Conservation (phyloP, 495 filamentous ascomycete genomes). For the Neurospora discreta region DNA sequence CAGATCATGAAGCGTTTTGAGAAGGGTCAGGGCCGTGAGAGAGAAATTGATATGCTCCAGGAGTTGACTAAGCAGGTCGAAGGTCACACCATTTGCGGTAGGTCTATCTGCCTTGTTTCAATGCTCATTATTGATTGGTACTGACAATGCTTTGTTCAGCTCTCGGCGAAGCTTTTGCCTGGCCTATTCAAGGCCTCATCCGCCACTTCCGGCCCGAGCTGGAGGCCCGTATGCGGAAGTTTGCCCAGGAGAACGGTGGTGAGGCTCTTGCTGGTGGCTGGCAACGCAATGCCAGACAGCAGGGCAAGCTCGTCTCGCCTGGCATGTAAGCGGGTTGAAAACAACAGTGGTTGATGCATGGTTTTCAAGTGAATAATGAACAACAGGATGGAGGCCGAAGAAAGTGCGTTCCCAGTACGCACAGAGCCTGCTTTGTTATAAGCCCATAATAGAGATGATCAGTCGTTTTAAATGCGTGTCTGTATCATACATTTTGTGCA, state of each 20-base stretch:
- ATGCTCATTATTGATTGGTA: background rate
- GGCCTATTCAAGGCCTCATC: conserved; percentile 96
- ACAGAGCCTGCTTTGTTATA: background rate
- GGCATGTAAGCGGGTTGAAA: conserved; percentile 49
- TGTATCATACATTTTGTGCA: conserved; percentile 4
- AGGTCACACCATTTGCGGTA: conserved; percentile 94
- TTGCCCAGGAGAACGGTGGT: conserved; percentile 55
- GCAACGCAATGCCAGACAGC: conserved; percentile 59
- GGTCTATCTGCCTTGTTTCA: conserved; percentile 14
- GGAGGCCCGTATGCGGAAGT: conserved; percentile 74
- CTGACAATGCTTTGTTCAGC: conserved; percentile 30
- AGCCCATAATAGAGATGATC: background rate
- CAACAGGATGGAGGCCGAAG: background rate
- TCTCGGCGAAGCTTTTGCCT: conserved; percentile 94
- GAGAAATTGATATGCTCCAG: conserved; percentile 99
- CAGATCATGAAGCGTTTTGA: conserved; percentile 97
- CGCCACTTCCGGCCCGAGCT: conserved; percentile 94
- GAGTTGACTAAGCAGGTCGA: conserved; percentile 99
- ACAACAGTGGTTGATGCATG: background rate
- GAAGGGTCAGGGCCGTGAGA: conserved; percentile 71
- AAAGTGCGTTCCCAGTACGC: background rate
- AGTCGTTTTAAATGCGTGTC: background rate
- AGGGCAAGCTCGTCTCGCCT: conserved; percentile 78
- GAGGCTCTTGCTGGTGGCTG: conserved; percentile 77
- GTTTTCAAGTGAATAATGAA: background rate